These are phyloP conservation scores for Acanthochlamys bracteata DNA, from an alignment of 106 monocot genomes.

Conservation along the genomic window DNA sequence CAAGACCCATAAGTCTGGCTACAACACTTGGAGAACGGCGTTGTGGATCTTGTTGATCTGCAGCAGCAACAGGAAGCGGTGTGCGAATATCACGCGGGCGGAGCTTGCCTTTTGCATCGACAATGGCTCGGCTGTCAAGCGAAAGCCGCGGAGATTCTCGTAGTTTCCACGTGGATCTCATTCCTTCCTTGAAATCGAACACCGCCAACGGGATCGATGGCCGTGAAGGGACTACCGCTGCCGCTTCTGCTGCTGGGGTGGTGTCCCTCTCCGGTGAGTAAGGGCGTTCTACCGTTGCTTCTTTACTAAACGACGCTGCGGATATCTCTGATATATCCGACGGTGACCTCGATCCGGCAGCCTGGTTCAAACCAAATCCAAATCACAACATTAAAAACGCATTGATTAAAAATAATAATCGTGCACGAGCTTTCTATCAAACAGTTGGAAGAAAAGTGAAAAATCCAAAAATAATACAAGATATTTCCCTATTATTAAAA, in stretches of 20 bases:
- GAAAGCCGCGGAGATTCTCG: constrained; percentile 73
- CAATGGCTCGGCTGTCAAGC: constrained; percentile 65
- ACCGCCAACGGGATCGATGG: constrained; percentile 31
- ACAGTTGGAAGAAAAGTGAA: background rate
- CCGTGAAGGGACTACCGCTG: constrained; percentile 7
- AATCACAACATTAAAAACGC: no score
- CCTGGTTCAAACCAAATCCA: constrained; percentile 20
- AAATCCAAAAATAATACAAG: background rate
- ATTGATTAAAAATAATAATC: no score
- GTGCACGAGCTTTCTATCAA: background rate
- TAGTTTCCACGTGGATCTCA: constrained; percentile 55
- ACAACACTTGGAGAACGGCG: constrained; percentile 80
- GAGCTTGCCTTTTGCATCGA: constrained; percentile 29
- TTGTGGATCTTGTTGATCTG: constrained; percentile 24
- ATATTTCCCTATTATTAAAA: no score
- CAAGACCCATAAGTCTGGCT: constrained; percentile 86
- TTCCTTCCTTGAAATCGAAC: constrained; percentile 42
- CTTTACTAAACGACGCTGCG: constrained; percentile 16
- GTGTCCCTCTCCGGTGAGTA: constrained; percentile 17
- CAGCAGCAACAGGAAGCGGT: constrained; percentile 12
- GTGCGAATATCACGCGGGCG: constrained; percentile 54
- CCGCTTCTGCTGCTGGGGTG: background rate
- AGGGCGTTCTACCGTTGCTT: constrained; percentile 15
- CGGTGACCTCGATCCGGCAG: constrained; percentile 46
- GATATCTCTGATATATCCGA: constrained; percentile 78